These are phyloP conservation scores for Adansonia madagascariensis DNA, from an alignment of 441 rosid species.

Conservation along the genomic window DNA sequence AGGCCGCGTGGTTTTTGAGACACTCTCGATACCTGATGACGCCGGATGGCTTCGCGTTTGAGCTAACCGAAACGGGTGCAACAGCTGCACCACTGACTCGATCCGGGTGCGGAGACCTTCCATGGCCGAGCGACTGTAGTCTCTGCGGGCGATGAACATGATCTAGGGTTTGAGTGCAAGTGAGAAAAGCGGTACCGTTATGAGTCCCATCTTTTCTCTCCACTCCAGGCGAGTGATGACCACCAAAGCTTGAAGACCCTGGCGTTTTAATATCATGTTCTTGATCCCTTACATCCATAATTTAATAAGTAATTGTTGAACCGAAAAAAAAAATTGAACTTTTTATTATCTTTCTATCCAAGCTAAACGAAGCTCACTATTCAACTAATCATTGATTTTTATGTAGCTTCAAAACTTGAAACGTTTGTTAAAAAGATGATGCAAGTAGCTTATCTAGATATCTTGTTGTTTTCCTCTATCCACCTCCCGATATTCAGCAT, in stretches of 20 bases:
- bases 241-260: conserved; percentile 33
- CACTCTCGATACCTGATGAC: conserved; percentile 70
- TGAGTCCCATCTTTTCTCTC: conserved; percentile 54
- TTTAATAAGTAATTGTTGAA: neutral
- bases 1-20: conserved; percentile 84
- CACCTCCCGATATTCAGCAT: neutral
- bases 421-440: neutral
- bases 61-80: conserved; percentile 34
- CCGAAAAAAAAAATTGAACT: neutral
- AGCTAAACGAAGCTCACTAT: neutral
- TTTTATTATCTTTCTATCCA: neutral
- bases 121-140: conserved; percentile 26
- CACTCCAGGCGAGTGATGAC: conserved; percentile 32
- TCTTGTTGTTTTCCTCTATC: neutral
- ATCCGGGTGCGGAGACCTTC: conserved; percentile 41
- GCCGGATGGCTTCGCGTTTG: conserved; percentile 37
- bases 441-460: conserved; percentile 18
- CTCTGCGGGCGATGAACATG: conserved; percentile 36
- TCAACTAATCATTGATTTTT: neutral
- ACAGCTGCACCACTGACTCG: conserved; percentile 32
- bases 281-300: conserved; percentile 45
- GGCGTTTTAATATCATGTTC: conserved; percentile 50
- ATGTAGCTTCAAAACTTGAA: neutral
- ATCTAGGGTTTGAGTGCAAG: conserved; percentile 68
- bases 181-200: conserved; percentile 40